phyloP scores from a whole-genome alignment of 495 filamentous ascomycete species.

The Tuber melanosporum region DNA sequence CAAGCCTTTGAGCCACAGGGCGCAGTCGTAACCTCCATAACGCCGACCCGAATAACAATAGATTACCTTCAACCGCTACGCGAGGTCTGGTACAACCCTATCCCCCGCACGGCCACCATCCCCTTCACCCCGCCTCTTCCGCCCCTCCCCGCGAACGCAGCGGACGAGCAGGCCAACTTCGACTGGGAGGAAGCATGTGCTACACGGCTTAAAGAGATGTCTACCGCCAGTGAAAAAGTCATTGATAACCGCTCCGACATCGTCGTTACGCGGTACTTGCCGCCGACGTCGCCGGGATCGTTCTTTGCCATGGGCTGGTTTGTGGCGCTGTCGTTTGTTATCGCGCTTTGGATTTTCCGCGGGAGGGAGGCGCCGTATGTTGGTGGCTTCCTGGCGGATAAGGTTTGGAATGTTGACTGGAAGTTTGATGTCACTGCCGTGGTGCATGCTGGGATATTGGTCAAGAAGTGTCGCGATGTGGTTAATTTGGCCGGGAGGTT shows the following conservation, averaged over 20 bases:
- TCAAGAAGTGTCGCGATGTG: slow-evolving; percentile 40
- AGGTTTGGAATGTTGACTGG: slow-evolving; percentile 37
- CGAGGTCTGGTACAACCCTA: slow-evolving; percentile 37
- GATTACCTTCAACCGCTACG: slow-evolving; percentile 36
- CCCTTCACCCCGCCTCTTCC: slow-evolving; percentile 23
- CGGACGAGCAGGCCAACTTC: slow-evolving; percentile 17
- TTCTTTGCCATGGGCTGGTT: slow-evolving; percentile 28
- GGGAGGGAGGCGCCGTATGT: slow-evolving; percentile 12
- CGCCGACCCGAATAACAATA: slow-evolving; percentile 24
- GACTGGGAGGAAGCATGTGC: slow-evolving; percentile 29
- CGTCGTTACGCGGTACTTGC: slow-evolving; percentile 28
- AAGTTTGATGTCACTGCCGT: slow-evolving; percentile 37
- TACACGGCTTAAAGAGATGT: slow-evolving; percentile 33
- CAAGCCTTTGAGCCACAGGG: slow-evolving; percentile 32
- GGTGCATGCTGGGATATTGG: slow-evolving; percentile 36
- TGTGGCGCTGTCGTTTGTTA: slow-evolving; percentile 21
- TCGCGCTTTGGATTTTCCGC: slow-evolving; percentile 21
- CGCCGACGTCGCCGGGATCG: slow-evolving; percentile 19
- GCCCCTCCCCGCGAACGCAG: slow-evolving; percentile 7
- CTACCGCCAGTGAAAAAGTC: slow-evolving; percentile 14
- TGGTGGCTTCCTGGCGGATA: background rate
- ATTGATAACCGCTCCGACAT: slow-evolving; percentile 34
- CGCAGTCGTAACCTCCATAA: slow-evolving; percentile 20
- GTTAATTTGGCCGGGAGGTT: slow-evolving; percentile 31
- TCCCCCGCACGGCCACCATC: slow-evolving; percentile 34